phyloP scores from a whole-genome alignment of 2,329 filamentous ascomycete genomes.

The Epichloe amarillans region DNA sequence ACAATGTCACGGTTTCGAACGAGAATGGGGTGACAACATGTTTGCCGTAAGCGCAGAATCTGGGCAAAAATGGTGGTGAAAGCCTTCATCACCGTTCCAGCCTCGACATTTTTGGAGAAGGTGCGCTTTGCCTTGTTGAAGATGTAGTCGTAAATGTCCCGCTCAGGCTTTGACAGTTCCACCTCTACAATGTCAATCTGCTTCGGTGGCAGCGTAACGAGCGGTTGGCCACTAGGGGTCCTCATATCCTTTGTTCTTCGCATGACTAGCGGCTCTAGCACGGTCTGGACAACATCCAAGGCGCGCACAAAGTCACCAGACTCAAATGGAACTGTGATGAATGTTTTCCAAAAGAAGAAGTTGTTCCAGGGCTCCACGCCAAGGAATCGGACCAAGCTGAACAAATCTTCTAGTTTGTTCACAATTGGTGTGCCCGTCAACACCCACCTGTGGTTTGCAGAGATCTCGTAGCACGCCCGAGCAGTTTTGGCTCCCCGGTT shows the following conservation, averaged over 20 bases:
- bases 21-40: conserved; percentile 84
- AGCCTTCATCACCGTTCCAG: conserved; percentile 84
- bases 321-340: conserved; percentile 95
- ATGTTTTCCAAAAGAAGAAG: conserved; percentile 98
- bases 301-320: conserved; percentile 88
- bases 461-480: conserved; percentile 84
- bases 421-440: conserved; percentile 94
- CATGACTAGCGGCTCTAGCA: conserved; percentile 89
- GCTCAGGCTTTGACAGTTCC: conserved; percentile 71
- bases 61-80: conserved; percentile 97
- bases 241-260: conserved; percentile 97
- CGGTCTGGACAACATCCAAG: conserved; percentile 91
- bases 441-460: conserved; percentile 78
- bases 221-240: conserved; percentile 60
- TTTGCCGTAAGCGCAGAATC: conserved; percentile 81
- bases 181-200: conserved; percentile 77
- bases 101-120: conserved; percentile 76
- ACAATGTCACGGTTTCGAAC: conserved; percentile 76
- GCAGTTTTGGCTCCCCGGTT: conserved; percentile 82
- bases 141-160: conserved; percentile 87
- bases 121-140: conserved; percentile 70
- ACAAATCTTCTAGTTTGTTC: conserved; percentile 87
- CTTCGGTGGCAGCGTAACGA: conserved; percentile 73
- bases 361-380: conserved; percentile 97
- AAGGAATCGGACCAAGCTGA: conserved; percentile 83